Base-by-base conservation (phyloP, 2,329 filamentous ascomycete genomes). In the Aspergillus aculeatus region DNA sequence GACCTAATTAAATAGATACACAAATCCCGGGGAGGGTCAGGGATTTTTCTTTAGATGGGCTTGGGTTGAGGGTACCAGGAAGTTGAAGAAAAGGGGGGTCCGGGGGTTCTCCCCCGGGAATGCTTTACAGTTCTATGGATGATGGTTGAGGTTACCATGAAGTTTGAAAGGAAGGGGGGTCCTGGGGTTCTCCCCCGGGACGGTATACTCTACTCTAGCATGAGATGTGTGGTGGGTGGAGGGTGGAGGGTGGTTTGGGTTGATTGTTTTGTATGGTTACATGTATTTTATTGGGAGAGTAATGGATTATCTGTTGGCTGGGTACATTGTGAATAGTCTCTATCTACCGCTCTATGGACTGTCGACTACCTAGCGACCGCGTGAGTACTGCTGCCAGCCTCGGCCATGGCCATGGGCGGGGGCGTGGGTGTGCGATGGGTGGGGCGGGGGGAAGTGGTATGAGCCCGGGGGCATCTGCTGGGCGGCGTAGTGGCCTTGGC, bases 381-480 rank as follows among this genome's bases (percentile, higher is more conserved):
- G 58, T 14, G 48, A 49, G 9, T 52, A 51, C 19, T 50, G 10
- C 64, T 64, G 65, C 68, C 49, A 69, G 29, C 66, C 66, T 14
- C 65, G 64, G 32, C 66, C 63, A 14, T 44, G 38, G 38, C 26
- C 26, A 2, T 26, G 26, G 26, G 7, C 26, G 26, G 9, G 26
- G 26, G 7, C 26, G 26, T 29, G 26, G 26, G 7, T 7, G 26
- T 29, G 26, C 7, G 38, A 44, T 2, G 14, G 16, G 60, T 75
- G 69, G 31, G 72, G 71, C 16, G 71, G 71, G 31, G 73, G 72
- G 29, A 73, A 75, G 50, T 69, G 69, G 60, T 72, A 69, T 19
- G 73, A 68, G 1, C 73, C 70, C 26, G 68, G 69, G 1, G 71
- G 69, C 60, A 73, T 69, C 23, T 66, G 69, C 47, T 70, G 71